A percentile compares a stretch with the other conserved stretches of the same genome.
phyloP scores from a whole-genome alignment of 768 basidiomycete genomes.

The Hericium erinaceus region DNA sequence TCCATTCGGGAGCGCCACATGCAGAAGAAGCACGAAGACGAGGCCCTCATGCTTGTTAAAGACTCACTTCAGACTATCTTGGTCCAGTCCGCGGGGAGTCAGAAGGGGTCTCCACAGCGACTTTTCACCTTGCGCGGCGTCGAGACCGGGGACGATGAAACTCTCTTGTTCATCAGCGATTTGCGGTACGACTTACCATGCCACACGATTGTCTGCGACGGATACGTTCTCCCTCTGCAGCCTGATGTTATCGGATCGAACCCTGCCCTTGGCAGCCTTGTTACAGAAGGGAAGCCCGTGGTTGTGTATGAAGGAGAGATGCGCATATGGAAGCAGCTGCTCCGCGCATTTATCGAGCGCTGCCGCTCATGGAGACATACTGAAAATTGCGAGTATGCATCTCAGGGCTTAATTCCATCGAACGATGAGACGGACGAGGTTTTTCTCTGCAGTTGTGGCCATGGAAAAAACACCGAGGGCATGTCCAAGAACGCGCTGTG shows the following conservation, averaged over 20 bases:
- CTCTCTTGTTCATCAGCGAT: conserved; percentile 36
- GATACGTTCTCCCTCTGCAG: conserved; percentile 33
- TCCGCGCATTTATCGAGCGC: conserved; percentile 43
- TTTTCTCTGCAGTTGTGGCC: conserved; percentile 46
- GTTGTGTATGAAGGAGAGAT: conserved; percentile 25
- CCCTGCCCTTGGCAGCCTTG: conserved; percentile 20
- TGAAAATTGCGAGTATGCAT: conserved; percentile 37
- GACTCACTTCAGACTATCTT: conserved; percentile 24
- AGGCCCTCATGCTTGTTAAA: conserved; percentile 25
- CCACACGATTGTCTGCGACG: conserved; percentile 43
- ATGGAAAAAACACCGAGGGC: conserved; percentile 34
- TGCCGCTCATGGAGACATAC: conserved; percentile 43
- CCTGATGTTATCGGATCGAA: conserved; percentile 12
- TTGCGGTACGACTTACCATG: conserved; percentile 39
- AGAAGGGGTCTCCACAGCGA: conserved; percentile 1
- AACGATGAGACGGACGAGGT: conserved; percentile 24
- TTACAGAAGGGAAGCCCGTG: conserved; percentile 1
- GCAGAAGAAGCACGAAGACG: conserved; percentile 14
- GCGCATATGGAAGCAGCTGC: conserved; percentile 38
- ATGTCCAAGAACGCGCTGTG: conserved; percentile 21
- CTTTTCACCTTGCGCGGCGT: background rate
- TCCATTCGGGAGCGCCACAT: conserved; percentile 22
- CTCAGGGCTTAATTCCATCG: conserved; percentile 25
- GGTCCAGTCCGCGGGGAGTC: conserved; percentile 18
- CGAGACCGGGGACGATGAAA: conserved; percentile 18